Percentiles rank a stretch among this genome's conserved stretches.
These are phyloP conservation scores for Medicago lupulina DNA, from an alignment of 306 rosid species.

Conservation along the genomic window DNA sequence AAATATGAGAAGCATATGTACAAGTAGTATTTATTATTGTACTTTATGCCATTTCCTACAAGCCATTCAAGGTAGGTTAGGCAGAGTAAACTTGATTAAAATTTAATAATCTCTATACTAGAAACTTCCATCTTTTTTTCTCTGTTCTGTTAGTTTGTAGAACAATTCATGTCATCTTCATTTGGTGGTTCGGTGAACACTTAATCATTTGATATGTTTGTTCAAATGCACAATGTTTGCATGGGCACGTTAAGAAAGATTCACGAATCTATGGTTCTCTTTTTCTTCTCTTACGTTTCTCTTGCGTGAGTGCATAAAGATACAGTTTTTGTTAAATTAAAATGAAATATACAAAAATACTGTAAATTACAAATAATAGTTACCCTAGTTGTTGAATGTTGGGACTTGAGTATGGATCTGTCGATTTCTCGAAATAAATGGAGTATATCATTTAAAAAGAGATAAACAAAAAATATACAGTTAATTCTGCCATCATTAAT, in stretches of 20 bases:
- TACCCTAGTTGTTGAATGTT: no score
- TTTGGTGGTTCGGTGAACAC: constrained; percentile 52
- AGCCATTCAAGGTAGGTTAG: not conserved
- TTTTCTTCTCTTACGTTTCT: not conserved
- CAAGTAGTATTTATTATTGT: not conserved
- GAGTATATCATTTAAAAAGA: no score
- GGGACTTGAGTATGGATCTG: no score
- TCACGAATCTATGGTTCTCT: constrained; percentile 35
- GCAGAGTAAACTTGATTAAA: not conserved
- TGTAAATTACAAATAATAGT: not conserved
- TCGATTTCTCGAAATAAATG: no score
- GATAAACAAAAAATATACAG: no score
- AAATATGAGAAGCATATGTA: constrained; percentile 4
- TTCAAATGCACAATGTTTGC: constrained; percentile 47
- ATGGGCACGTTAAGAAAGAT: constrained; percentile 31
- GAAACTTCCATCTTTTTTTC: not conserved
- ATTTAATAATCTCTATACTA: constrained; percentile 25
- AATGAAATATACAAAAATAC: not conserved
- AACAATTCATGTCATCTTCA: constrained; percentile 50
- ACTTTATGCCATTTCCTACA: constrained; percentile 18
- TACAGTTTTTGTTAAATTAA: not conserved
- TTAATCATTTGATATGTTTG: constrained; percentile 60
- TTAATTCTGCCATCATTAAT: no score
- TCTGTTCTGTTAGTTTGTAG: not conserved
- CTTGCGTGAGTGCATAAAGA: constrained; percentile 9